Evolutionary conservation across 2,329 filamentous ascomycete genomes (phyloP), one percentile per base, ranked within the genome.

Genomic region (Neocatenulostroma microsporum): DNA sequence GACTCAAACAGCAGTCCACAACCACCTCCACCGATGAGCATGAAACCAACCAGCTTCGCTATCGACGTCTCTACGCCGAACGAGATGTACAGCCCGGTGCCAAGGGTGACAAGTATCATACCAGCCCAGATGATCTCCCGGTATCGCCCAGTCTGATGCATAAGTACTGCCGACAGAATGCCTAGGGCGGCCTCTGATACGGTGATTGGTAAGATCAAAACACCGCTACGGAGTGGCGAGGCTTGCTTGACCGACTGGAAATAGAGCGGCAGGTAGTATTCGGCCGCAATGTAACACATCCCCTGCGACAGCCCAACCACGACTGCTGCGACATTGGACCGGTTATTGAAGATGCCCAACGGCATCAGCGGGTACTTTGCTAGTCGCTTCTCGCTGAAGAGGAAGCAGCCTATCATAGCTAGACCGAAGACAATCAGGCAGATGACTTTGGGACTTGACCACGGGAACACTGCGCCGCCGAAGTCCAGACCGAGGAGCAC

Each of bases 211-310:
- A 85, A 64, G 2, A 82, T 66, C 10, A 81, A 69, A 1, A 80
- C 47, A 49, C 69, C 70, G 0, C 76, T 82, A n/a, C 66, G 64
- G 21, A 82, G 62, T 0, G 80, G 76, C 0, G 69, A 69, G 1
- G 74, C 74, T 34, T 70, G 69, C 2, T 79, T 69, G 1, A 80
- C 80, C 3, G 77, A 72, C 54, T 88, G 83, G 37, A 84, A 79
- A 58, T 80, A 87, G 0, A 86, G 67, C 0, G 83, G 83, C 19
- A 86, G 64, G 50, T 82, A 87, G 58, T 84, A 87, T 33, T 77
- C 73, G 1, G 69, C 69, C 0, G 71, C 74, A 26, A 82, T 79
- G 56, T 81, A 82, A 21, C 62, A 67, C 45, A 70, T 69, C 10
- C 64, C 63, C 46, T 74, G 69, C 12, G 62, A 58, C 48, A 68